phyloP scores from a whole-genome alignment of 2,329 filamentous ascomycete species.

The Penicillium griseofulvum region DNA sequence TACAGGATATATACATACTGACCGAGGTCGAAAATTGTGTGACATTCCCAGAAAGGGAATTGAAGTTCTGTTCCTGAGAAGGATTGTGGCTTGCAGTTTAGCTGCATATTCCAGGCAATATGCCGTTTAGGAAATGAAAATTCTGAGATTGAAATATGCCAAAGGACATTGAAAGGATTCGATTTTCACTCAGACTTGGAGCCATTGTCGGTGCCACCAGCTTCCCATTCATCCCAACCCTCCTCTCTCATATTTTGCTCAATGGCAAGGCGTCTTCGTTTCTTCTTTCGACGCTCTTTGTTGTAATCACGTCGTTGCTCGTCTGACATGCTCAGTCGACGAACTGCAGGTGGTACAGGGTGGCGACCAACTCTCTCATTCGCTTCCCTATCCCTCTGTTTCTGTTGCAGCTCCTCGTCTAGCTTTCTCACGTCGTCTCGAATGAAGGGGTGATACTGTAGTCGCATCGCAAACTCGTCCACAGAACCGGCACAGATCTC shows the following conservation, averaged over 20 bases:
- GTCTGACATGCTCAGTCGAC: constrained; percentile 8
- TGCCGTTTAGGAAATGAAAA: neutral
- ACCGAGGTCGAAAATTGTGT: neutral
- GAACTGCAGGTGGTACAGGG: constrained; percentile 6
- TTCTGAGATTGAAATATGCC: neutral
- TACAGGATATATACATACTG: constrained; percentile 2
- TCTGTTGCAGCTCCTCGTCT: constrained; percentile 3
- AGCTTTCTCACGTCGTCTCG: constrained; percentile 8
- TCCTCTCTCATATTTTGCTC: constrained; percentile 19
- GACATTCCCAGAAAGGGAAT: neutral
- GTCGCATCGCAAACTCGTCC: constrained; percentile 30
- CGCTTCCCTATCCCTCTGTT: neutral
- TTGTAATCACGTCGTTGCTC: constrained; percentile 15
- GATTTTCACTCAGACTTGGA: constrained; percentile 1
- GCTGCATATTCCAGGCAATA: neutral
- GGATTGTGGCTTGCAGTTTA: neutral
- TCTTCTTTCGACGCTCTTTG: constrained; percentile 24
- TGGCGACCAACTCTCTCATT: neutral
- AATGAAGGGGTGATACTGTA: constrained; percentile 33
- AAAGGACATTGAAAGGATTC: neutral
- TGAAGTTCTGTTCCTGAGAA: neutral
- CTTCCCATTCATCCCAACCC: constrained; percentile 20
- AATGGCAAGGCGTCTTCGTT: constrained; percentile 21
- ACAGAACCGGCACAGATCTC: constrained; percentile 28
- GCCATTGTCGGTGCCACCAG: neutral